Percentiles rank a stretch among this genome's conserved stretches.
Conservation (phyloP, 192 early-diverging fungal genomes). For the Chytriomyces sp. region DNA sequence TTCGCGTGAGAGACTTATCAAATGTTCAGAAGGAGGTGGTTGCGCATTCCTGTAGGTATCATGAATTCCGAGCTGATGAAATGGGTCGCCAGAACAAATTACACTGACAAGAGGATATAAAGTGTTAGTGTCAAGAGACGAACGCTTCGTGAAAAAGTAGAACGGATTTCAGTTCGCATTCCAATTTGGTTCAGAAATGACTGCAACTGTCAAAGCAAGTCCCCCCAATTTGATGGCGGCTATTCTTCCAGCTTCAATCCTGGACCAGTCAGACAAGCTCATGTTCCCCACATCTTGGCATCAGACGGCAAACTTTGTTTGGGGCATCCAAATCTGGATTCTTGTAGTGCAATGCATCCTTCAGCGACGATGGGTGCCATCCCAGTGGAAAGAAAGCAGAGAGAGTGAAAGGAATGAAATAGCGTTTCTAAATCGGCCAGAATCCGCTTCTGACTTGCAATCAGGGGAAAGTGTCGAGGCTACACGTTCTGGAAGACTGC, state of each 20-base stretch:
- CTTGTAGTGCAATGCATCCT: conserved; percentile 15
- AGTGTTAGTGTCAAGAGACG: too few species aligned
- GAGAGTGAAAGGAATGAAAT: too few species aligned
- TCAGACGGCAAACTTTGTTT: conserved; percentile 8
- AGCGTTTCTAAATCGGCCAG: too few species aligned
- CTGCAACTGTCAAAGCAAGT: neutral
- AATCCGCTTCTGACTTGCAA: neutral
- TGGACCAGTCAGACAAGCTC: neutral
- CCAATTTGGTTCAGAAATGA: too few species aligned
- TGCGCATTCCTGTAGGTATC: too few species aligned
- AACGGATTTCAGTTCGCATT: too few species aligned
- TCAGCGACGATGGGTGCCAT: conserved; percentile 11
- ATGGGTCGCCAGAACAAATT: too few species aligned
- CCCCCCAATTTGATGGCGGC: neutral
- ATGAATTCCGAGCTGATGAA: too few species aligned
- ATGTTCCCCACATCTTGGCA: conserved; percentile 24
- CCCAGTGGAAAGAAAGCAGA: neutral
- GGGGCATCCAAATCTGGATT: conserved; percentile 26
- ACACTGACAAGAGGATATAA: too few species aligned
- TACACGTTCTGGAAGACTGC: neutral
- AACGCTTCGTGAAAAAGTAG: too few species aligned
- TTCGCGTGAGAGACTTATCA: too few species aligned
- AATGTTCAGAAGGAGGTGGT: too few species aligned
- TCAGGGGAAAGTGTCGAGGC: neutral
- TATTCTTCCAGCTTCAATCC: neutral